Percentiles rank a stretch among this genome's conserved stretches.
These are phyloP conservation scores for Ophiostoma pallidulum DNA, from an alignment of 2,329 filamentous ascomycete genomes.

Conservation along the genomic window DNA sequence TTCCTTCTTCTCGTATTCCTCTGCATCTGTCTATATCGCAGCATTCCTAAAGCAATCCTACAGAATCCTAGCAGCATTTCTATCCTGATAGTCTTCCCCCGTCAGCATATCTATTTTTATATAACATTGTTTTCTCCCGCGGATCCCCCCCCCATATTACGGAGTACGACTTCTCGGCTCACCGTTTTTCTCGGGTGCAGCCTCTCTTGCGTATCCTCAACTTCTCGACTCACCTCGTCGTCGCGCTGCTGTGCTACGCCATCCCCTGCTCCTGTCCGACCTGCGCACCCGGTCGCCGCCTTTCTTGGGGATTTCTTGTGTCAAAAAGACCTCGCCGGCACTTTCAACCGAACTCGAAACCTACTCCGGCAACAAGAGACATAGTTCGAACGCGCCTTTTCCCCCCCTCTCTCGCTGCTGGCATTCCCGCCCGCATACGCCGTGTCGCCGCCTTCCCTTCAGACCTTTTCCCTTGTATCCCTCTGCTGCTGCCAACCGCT, in stretches of 20 bases:
- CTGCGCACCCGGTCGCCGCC: background rate
- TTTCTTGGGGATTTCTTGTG: too few relatives aligned
- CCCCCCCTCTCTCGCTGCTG: background rate
- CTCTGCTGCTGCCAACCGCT: background rate
- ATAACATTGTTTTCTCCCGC: background rate
- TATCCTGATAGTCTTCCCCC: background rate
- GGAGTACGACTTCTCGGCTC: too few relatives aligned
- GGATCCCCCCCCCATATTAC: too few relatives aligned
- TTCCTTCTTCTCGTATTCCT: background rate
- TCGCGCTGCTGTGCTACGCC: constrained; percentile 5
- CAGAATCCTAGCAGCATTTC: background rate
- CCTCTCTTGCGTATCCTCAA: background rate
- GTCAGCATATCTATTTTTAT: background rate
- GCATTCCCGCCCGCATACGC: constrained; percentile 2
- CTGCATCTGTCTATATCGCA: constrained; percentile 2
- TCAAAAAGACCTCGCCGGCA: too few relatives aligned
- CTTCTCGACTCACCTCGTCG: background rate
- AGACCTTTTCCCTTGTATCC: background rate
- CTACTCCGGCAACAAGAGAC: background rate
- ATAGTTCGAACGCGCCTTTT: background rate
- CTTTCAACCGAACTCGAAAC: constrained; percentile 5
- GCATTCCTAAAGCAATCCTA: constrained; percentile 2
- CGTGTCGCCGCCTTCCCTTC: too few relatives aligned
- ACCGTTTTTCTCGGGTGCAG: constrained; percentile 4
- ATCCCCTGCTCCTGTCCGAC: background rate